Conservation (phyloP, 176 grass and related monocot species). For the Carex cristatella region DNA sequence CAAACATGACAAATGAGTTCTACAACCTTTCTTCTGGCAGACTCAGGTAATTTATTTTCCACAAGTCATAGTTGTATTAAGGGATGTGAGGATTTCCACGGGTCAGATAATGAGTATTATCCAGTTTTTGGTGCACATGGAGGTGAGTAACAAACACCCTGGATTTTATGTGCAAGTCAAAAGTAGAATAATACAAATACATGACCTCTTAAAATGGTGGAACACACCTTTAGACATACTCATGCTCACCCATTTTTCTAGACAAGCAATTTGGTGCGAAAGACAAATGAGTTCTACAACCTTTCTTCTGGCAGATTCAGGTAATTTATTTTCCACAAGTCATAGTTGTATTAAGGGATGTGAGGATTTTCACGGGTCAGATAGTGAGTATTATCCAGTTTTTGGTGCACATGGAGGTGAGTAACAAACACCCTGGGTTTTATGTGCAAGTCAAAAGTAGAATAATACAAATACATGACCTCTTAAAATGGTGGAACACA, state of each 20-base stretch:
- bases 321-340: not conserved
- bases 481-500: not conserved
- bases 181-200: not conserved
- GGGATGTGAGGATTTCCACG: not conserved
- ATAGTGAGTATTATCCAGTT: not conserved
- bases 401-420: not conserved
- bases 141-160: not conserved
- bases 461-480: not conserved
- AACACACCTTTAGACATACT: too few species aligned
- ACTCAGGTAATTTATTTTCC: not conserved
- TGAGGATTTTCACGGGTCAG: not conserved
- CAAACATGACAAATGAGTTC: not conserved
- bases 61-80: not conserved
- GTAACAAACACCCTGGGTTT: not conserved
- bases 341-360: not conserved
- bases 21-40: not conserved
- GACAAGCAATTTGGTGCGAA: not conserved
- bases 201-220: not conserved
- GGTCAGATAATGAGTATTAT: not conserved
- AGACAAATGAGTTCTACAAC: not conserved
- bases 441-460: not conserved
- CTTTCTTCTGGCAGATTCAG: not conserved
- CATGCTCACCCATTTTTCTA: not conserved
- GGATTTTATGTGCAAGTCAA: not conserved
- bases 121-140: not conserved